Conservation (phyloP, 345 rosid genomes). For the Citrus sp. region DNA sequence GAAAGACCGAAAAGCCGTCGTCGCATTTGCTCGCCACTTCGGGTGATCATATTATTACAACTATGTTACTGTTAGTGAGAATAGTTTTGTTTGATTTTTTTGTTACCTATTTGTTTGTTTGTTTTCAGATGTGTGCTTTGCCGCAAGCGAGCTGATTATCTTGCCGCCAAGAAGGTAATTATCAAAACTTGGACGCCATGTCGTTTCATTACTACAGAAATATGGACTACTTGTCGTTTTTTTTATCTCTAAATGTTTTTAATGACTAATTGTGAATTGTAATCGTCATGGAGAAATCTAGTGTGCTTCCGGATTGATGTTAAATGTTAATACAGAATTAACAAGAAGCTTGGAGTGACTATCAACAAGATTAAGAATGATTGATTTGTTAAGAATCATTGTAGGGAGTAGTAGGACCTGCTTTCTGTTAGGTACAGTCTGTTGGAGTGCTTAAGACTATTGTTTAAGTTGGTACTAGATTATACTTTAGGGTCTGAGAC, state of each 20-base stretch:
- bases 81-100: not conserved
- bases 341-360: not conserved
- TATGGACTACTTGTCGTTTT: not conserved
- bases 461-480: not conserved
- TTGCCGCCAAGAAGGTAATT: conserved; percentile 76
- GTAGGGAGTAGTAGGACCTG: not conserved
- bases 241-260: not conserved
- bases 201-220: not conserved
- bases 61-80: not conserved
- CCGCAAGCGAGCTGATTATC: conserved; percentile 85
- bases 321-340: too few species aligned
- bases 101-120: not conserved
- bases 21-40: conserved; percentile 94
- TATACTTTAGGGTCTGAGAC: too few species aligned
- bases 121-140: conserved; percentile 76
- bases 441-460: not conserved
- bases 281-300: too few species aligned
- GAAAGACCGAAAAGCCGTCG: conserved; percentile 77
- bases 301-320: not conserved
- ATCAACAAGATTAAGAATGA: not conserved
- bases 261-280: not conserved
- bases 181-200: not conserved
- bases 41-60: conserved; percentile 39
- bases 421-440: not conserved
- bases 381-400: not conserved